phyloP scores from a whole-genome alignment of 2,329 filamentous ascomycete genomes.

The Emericellopsis atlantica region DNA sequence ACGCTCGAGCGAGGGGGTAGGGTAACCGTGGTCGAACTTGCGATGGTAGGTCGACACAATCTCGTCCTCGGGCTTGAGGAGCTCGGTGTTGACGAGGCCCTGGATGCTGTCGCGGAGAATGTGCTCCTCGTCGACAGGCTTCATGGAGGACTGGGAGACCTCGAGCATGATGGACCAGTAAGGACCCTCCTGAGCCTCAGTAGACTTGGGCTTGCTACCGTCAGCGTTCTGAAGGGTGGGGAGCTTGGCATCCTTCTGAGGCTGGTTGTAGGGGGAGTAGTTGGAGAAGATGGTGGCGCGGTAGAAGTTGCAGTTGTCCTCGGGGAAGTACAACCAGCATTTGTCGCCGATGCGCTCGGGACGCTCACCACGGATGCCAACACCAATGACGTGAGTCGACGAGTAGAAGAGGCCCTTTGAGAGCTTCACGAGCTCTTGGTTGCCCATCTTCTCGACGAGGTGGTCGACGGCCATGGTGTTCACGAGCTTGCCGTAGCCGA shows the following conservation, averaged over 20 bases:
- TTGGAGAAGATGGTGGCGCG: conserved; percentile 99
- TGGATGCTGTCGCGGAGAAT: conserved; percentile 85
- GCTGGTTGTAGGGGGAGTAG: conserved; percentile 98
- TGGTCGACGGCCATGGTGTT: conserved; percentile 94
- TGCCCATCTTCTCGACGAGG: conserved; percentile 75
- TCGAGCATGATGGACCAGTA: conserved; percentile 99
- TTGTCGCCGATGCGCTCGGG: conserved; percentile 97
- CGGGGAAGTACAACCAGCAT: conserved; percentile 99
- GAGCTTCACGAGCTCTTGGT: conserved; percentile 69
- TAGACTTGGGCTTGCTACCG: conserved; percentile 65
- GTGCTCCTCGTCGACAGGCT: conserved; percentile 79
- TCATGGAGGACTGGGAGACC: conserved; percentile 90
- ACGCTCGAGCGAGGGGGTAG: conserved; percentile 86
- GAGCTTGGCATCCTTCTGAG: conserved; percentile 68
- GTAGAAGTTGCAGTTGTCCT: conserved; percentile 98
- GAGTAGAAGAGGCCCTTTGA: conserved; percentile 95
- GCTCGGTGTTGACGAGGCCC: conserved; percentile 93
- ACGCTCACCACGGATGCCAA: conserved; percentile 82
- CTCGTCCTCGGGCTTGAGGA: conserved; percentile 84
- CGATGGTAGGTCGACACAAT: conserved; percentile 98
- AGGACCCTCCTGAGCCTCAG: conserved; percentile 69
- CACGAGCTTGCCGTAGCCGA: conserved; percentile 86
- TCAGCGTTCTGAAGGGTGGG: conserved; percentile 76
- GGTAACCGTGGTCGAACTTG: conserved; percentile 96
- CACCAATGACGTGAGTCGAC: conserved; percentile 91